Conservation (phyloP, 768 basidiomycete genomes). For the Phaeotremella fagi region DNA sequence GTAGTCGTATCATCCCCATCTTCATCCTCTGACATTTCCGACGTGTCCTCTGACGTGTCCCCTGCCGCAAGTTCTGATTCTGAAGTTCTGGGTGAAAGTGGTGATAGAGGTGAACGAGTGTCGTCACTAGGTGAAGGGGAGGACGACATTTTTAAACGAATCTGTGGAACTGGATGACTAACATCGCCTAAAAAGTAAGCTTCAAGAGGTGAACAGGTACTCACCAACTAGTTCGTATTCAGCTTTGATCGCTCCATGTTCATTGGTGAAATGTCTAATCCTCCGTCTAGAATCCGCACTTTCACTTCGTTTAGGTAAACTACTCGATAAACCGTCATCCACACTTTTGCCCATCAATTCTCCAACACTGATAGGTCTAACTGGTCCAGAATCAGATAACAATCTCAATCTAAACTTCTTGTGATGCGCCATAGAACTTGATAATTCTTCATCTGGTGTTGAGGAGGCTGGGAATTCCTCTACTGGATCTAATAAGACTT, state of each 20-base stretch:
- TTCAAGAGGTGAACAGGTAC: constrained; percentile 3
- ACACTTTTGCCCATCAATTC: constrained; percentile 15
- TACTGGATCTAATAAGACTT: constrained; percentile 22
- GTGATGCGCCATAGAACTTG: constrained; percentile 12
- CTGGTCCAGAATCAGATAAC: constrained; percentile 19
- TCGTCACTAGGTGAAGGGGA: constrained; percentile 22
- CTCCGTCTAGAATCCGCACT: neutral
- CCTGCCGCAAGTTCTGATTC: neutral
- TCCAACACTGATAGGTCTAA: constrained; percentile 22
- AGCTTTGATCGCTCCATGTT: constrained; percentile 43
- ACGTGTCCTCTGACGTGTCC: neutral
- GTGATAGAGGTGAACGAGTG: neutral
- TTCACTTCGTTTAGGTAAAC: neutral
- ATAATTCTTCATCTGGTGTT: neutral
- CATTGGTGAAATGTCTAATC: constrained; percentile 19
- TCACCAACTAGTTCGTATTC: constrained; percentile 50
- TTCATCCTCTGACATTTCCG: neutral
- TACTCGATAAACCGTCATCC: constrained; percentile 10
- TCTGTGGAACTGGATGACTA: constrained; percentile 43
- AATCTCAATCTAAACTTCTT: constrained; percentile 30
- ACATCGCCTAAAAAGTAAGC: constrained; percentile 26
- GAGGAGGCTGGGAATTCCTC: neutral
- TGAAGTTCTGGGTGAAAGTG: neutral
- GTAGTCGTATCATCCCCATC: too few relatives aligned
- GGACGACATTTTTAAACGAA: constrained; percentile 44